Conservation (phyloP, 2,329 filamentous ascomycete genomes). For the Periconia sp. region DNA sequence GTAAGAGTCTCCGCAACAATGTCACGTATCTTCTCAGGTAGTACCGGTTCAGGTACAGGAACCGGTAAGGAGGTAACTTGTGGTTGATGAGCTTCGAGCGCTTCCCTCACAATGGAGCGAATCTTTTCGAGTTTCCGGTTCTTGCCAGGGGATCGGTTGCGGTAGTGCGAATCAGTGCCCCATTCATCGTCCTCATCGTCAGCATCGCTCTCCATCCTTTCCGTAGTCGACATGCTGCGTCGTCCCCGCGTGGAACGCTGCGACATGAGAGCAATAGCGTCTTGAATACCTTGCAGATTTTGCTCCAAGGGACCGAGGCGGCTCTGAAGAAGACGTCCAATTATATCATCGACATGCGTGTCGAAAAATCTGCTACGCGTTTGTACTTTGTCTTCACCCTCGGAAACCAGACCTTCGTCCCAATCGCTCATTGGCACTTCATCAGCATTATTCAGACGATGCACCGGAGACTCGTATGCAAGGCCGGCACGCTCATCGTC, state of each 20-base stretch:
- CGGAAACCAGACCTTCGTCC: constrained; percentile 83
- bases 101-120: constrained; percentile 63
- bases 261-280: constrained; percentile 67
- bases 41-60: constrained; percentile 32
- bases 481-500: constrained; percentile 67
- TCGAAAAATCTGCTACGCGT: constrained; percentile 89
- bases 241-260: constrained; percentile 58
- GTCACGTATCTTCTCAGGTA: constrained; percentile 74
- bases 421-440: constrained; percentile 83
- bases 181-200: constrained; percentile 88
- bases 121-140: constrained; percentile 87
- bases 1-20: constrained; percentile 68
- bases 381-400: constrained; percentile 77
- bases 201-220: constrained; percentile 81
- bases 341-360: constrained; percentile 83
- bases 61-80: constrained; percentile 30
- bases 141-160: constrained; percentile 77
- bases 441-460: constrained; percentile 67
- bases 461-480: constrained; percentile 63
- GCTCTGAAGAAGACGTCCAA: constrained; percentile 77
- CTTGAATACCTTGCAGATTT: constrained; percentile 76
- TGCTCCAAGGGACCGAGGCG: constrained; percentile 82
- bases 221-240: constrained; percentile 70
- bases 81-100: constrained; percentile 60
- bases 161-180: constrained; percentile 59